These are phyloP conservation scores for Pestalotiopsis sp. DNA, from an alignment of 2,329 filamentous ascomycete species.

Conservation along the genomic window DNA sequence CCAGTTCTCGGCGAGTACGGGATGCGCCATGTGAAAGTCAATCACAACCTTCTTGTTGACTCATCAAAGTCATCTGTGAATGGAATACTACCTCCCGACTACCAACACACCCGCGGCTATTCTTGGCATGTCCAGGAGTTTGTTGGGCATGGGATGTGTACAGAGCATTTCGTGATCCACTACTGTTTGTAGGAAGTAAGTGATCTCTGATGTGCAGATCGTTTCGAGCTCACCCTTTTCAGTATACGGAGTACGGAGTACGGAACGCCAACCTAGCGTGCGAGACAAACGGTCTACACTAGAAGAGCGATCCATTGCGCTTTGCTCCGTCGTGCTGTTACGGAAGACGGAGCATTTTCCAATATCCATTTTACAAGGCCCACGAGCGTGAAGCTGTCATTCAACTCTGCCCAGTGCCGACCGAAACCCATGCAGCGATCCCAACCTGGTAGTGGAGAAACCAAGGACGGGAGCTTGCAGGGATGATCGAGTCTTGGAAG, in stretches of 20 bases:
- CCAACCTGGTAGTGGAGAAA: slow-evolving; percentile 2
- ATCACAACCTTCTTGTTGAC: neutral
- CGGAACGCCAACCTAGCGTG: neutral
- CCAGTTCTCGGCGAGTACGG: neutral
- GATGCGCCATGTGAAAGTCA: neutral
- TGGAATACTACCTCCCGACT: neutral
- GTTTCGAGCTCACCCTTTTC: neutral
- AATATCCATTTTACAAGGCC: neutral
- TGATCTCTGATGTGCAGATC: neutral
- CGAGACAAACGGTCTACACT: neutral
- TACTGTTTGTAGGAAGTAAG: neutral
- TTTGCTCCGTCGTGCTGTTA: neutral
- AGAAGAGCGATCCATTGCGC: neutral
- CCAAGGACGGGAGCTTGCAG: slow-evolving; percentile 11
- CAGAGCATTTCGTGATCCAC: neutral
- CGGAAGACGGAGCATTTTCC: neutral
- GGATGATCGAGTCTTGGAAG: neutral
- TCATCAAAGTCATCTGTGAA: neutral
- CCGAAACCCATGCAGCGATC: slow-evolving; percentile 8
- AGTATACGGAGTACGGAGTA: neutral
- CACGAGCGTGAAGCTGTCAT: neutral
- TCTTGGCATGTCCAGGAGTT: neutral
- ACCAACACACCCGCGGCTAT: neutral
- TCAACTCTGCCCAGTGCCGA: neutral
- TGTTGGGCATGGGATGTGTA: neutral